Conservation (phyloP, 2,329 filamentous ascomycete genomes). For the Fusarium subglutinans region DNA sequence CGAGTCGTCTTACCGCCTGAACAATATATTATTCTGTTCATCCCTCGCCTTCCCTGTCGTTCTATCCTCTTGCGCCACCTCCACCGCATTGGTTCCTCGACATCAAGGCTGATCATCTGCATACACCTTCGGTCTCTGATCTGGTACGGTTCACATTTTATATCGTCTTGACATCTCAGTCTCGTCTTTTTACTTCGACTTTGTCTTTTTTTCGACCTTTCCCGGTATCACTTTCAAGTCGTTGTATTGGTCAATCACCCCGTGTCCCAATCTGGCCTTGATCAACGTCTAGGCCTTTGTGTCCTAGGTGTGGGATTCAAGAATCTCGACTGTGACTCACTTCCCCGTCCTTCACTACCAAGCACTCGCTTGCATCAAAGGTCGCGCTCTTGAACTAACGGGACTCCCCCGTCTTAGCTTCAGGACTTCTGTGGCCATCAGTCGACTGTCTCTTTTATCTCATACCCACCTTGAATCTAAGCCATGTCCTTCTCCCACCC, state of each 20-base stretch:
- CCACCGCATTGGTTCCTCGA: slow-evolving; percentile 19
- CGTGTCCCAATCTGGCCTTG: slow-evolving; percentile 29
- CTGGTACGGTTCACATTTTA: slow-evolving; percentile 39
- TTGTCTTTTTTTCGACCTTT: slow-evolving; percentile 9
- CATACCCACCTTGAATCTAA: slow-evolving; percentile 49
- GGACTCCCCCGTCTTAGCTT: slow-evolving; percentile 42
- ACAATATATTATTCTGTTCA: slow-evolving; percentile 28
- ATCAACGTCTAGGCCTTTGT: slow-evolving; percentile 36
- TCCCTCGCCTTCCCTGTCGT: slow-evolving; percentile 25
- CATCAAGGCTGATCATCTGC: slow-evolving; percentile 24
- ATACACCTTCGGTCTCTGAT: slow-evolving; percentile 27
- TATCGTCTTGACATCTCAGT: slow-evolving; percentile 23
- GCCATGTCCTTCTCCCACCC: slow-evolving; percentile 61
- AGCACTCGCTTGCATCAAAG: slow-evolving; percentile 39
- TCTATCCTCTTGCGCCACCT: slow-evolving; percentile 27
- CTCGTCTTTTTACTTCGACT: slow-evolving; percentile 10
- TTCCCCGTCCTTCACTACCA: slow-evolving; percentile 38
- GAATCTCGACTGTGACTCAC: slow-evolving; percentile 48
- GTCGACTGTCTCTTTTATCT: slow-evolving; percentile 39
- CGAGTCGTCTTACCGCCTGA: slow-evolving; percentile 18
- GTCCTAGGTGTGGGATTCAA: slow-evolving; percentile 41
- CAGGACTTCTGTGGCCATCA: slow-evolving; percentile 47
- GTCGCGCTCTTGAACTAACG: slow-evolving; percentile 44
- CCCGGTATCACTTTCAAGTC: slow-evolving; percentile 16
- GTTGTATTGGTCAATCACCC: slow-evolving; percentile 35